Conservation (phyloP, 1,139 yeast genomes). For the Scheffersomyces cryptocercus region DNA sequence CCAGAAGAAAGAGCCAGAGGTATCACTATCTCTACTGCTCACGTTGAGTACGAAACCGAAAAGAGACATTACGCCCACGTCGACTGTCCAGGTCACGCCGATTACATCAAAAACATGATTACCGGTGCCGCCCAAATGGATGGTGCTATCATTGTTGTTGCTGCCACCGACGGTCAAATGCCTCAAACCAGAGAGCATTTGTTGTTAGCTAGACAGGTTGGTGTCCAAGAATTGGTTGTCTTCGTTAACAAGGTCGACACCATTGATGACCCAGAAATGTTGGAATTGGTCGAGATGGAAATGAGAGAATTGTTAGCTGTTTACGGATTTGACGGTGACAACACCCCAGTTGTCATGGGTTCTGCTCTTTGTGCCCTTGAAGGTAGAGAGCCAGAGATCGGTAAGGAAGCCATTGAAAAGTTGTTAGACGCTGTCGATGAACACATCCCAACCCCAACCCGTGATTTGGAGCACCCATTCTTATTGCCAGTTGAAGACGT, state of each 20-base stretch:
- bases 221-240: constrained; percentile 96
- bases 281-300: constrained; percentile 99
- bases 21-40: constrained; percentile 97
- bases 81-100: constrained; percentile 90
- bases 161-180: constrained; percentile 99
- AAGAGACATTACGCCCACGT: constrained; percentile 35
- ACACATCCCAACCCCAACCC: constrained; percentile 91
- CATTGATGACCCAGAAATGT: constrained; percentile 98
- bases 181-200: constrained; percentile 99
- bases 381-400: constrained; percentile 86
- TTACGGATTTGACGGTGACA: constrained; percentile 97
- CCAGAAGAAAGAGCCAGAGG: constrained; percentile 99
- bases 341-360: constrained; percentile 98
- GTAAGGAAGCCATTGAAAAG: constrained; percentile 79
- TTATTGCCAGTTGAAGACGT: constrained; percentile 97
- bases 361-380: constrained; percentile 97
- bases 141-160: constrained; percentile 99
- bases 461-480: constrained; percentile 96
- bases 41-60: constrained; percentile 72
- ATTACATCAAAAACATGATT: constrained; percentile 98
- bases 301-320: constrained; percentile 93
- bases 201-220: constrained; percentile 98
- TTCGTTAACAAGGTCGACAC: constrained; percentile 98
- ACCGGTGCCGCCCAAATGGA: constrained; percentile 99
- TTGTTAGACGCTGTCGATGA: constrained; percentile 91